Base-by-base conservation (phyloP, 306 rosid species). In the Cucurbita ficifolia region DNA sequence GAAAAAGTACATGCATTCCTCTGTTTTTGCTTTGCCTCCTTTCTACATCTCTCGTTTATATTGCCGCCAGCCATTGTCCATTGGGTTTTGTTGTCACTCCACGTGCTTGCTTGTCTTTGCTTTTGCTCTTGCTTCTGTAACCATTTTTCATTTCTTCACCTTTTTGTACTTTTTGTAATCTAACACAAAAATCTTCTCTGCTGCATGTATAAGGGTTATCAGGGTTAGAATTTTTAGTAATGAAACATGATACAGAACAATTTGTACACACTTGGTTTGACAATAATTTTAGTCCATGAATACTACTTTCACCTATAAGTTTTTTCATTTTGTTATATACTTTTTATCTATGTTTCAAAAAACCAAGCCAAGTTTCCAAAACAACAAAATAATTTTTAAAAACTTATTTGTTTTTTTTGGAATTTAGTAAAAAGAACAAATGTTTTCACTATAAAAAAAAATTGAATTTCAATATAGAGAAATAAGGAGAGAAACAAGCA, bases 131-230 rank as follows among this genome's bases (percentile, higher is more conserved):
- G 33, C 33, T 13, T 11, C n/a, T 4, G 53, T 49, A 14, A 4
- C 8, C n/a, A 1, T 53, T 52, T 35, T 38, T 18, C 75, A 12
- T 19, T 33, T 52, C 21, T 33, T 52, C 7, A 9, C 52, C 63
- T 0, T 51, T 40, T 29, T 29, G 33, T 29, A 29, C 33, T 29
- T 29, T 29, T 29, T 29, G 14, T 29, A 36, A 53, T 39, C 46
- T 59, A 73, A 24, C 76, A 73, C 2, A 73, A 73, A 57, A 56
- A 73, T 58, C 69, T 74, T 56, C 70, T 57, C 52, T 43, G 77
- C 70, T 74, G 76, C 75, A 52, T 19, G 7, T 16, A 48, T 48
- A 14, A 48, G 1, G 52, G n/a, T 48, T 48, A 12, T 10, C 4
- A 48, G 3, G 4, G n/a, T 48, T 48, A 5, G n/a, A 48, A 48